Evolutionary conservation across 1,284 basidiomycete species (phyloP).

Genomic region (Tilletia caries): DNA sequence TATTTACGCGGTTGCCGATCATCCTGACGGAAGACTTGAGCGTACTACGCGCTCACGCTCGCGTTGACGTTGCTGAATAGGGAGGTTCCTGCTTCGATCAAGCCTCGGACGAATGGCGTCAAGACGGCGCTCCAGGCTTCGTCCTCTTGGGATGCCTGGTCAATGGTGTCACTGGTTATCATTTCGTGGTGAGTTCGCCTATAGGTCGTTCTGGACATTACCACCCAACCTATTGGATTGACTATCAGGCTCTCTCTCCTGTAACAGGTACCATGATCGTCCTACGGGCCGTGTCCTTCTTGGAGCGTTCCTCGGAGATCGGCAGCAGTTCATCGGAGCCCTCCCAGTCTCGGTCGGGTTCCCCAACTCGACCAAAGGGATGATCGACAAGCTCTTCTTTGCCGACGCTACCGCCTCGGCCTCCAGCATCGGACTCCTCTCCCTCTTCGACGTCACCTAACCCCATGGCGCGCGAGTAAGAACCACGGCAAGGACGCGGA

Average conservation of each 20-base stretch:
- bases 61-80: not conserved
- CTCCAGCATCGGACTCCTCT: not conserved
- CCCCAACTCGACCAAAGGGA: not conserved
- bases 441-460: not conserved
- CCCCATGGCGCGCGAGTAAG: conserved; percentile 4
- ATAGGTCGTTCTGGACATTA: too few species aligned
- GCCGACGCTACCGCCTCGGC: not conserved
- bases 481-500: conserved; percentile 7
- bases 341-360: conserved; percentile 18
- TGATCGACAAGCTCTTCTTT: conserved; percentile 6
- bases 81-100: not conserved
- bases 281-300: not conserved
- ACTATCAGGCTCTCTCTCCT: too few species aligned
- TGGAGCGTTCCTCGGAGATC: conserved; percentile 13
- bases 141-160: not conserved
- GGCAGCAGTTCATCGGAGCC: conserved; percentile 13
- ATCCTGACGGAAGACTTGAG: conserved; percentile 13
- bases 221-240: too few species aligned
- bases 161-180: not conserved
- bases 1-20: conserved; percentile 16
- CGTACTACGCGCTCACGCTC: not conserved
- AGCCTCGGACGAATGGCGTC: conserved; percentile 2
- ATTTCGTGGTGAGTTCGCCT: not conserved
- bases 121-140: conserved; percentile 3
- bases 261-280: not conserved